Conservation (phyloP, 1,284 basidiomycete genomes). For the Tilletia walkeri region DNA sequence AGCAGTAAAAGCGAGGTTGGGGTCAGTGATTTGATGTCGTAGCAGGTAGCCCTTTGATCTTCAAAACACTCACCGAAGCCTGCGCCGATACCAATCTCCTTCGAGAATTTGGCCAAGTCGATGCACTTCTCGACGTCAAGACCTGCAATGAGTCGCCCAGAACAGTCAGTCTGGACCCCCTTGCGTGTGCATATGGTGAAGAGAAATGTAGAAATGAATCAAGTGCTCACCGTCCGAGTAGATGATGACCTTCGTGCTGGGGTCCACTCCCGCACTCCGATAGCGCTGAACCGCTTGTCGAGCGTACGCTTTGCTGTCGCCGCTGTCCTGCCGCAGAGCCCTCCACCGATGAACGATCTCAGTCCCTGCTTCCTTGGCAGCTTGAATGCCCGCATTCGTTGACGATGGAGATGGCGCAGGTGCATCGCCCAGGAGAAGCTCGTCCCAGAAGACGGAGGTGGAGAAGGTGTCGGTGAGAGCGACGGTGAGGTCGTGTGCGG, state of each 20-base stretch:
- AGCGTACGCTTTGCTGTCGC: conserved; percentile 47
- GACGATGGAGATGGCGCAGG: conserved; percentile 6
- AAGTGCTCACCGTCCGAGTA: conserved; percentile 41
- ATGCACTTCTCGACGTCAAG: conserved; percentile 44
- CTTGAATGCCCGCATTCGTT: neutral
- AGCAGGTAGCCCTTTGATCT: neutral
- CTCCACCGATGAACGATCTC: conserved; percentile 49
- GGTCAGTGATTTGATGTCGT: neutral
- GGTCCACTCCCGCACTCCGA: conserved; percentile 40
- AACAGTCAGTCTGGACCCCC: neutral
- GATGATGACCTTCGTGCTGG: conserved; percentile 45
- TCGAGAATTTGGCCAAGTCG: conserved; percentile 33
- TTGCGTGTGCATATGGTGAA: neutral
- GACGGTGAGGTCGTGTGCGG: conserved; percentile 51
- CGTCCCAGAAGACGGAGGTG: conserved; percentile 51
- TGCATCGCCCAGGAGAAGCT: conserved; percentile 30
- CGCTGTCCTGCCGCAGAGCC: conserved; percentile 50
- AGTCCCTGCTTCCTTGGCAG: conserved; percentile 23
- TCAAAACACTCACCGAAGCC: conserved; percentile 37
- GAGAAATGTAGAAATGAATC: neutral
- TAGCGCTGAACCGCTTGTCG: conserved; percentile 40
- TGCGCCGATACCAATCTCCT: conserved; percentile 45
- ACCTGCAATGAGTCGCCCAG: conserved; percentile 12
- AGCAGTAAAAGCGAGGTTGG: neutral
- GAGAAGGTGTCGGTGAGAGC: conserved; percentile 54